Conservation (phyloP, 2,329 filamentous ascomycete genomes). For the Trichoderma koningii region DNA sequence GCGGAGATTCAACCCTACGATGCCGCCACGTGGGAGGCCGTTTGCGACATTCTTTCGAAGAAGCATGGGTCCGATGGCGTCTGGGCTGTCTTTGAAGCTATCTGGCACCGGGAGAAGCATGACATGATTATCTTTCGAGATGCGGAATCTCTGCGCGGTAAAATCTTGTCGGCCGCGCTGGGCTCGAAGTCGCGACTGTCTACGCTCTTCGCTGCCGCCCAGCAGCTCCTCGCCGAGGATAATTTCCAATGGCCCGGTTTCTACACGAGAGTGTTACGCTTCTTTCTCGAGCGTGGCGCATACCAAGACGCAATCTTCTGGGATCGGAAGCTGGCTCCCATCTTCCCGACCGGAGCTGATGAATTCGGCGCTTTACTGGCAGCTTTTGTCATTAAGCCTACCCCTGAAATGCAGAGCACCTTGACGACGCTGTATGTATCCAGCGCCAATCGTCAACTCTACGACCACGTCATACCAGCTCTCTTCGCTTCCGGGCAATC, state of each 20-base stretch:
- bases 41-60: conserved; percentile 31
- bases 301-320: conserved; percentile 48
- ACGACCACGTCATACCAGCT: conserved; percentile 55
- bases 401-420: conserved; percentile 42
- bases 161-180: conserved; percentile 38
- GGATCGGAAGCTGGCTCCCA: conserved; percentile 50
- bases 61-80: conserved; percentile 33
- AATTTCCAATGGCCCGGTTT: conserved; percentile 52
- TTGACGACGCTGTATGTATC: conserved; percentile 50
- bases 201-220: conserved; percentile 35
- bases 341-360: conserved; percentile 46
- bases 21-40: conserved; percentile 30
- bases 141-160: conserved; percentile 37
- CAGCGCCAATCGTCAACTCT: conserved; percentile 48
- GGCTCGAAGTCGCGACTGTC: conserved; percentile 33
- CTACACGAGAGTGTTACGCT: conserved; percentile 51
- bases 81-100: conserved; percentile 36
- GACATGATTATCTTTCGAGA: conserved; percentile 32
- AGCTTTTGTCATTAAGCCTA: conserved; percentile 45
- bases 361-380: conserved; percentile 49
- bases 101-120: conserved; percentile 30
- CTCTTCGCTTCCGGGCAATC: conserved; percentile 52
- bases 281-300: conserved; percentile 45
- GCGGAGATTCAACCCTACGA: conserved; percentile 26
- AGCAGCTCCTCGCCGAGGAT: conserved; percentile 42